phyloP scores from a whole-genome alignment of 805 yeast species.

The Ogataea allantospora region DNA sequence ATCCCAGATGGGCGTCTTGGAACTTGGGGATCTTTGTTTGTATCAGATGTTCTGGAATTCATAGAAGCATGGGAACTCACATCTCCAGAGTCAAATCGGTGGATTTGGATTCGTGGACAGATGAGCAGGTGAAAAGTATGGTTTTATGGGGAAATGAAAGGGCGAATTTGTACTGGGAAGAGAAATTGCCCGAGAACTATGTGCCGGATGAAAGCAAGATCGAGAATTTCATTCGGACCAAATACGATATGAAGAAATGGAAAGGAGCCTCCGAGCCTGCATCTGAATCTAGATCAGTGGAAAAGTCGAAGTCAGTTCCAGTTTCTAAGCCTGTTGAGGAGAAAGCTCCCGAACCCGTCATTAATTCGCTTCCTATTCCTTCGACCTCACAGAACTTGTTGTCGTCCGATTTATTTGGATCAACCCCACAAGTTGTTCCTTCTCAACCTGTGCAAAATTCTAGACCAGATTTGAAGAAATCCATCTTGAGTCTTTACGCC shows the following conservation, averaged over 20 bases:
- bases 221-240: slow-evolving; percentile 86
- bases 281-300: background rate
- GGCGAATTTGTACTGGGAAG: slow-evolving; percentile 86
- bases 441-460: slow-evolving; percentile 18
- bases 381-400: slow-evolving; percentile 7
- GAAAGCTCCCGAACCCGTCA: background rate
- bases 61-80: slow-evolving; percentile 93
- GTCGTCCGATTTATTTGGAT: slow-evolving; percentile 7
- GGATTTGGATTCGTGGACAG: slow-evolving; percentile 95
- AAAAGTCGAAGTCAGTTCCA: background rate
- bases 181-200: slow-evolving; percentile 64
- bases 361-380: background rate
- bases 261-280: slow-evolving; percentile 20
- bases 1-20: slow-evolving; percentile 99
- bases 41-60: slow-evolving; percentile 94
- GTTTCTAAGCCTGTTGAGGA: background rate
- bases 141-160: slow-evolving; percentile 80
- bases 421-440: slow-evolving; percentile 1
- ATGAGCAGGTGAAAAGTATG: slow-evolving; percentile 81
- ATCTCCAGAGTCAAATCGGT: slow-evolving; percentile 90
- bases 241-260: slow-evolving; percentile 92
- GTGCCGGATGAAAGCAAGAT: slow-evolving; percentile 81
- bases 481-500: slow-evolving; percentile 85
- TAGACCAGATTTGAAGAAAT: slow-evolving; percentile 87
- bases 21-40: slow-evolving; percentile 90